Conservation (phyloP, 108 stramenopile genomes). For the Chaetoceros muelleri region DNA sequence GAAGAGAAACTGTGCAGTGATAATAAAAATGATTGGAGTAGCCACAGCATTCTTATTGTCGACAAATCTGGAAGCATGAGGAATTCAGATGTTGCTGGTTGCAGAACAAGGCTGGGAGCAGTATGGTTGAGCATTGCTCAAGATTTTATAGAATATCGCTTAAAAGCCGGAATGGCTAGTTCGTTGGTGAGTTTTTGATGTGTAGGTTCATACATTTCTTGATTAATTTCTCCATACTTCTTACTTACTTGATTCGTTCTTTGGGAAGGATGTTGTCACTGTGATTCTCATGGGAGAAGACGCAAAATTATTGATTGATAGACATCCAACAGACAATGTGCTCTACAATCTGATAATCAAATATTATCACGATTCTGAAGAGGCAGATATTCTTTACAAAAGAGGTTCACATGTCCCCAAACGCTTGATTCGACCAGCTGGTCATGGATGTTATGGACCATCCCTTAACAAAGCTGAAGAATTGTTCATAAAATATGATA, state of each 20-base stretch:
- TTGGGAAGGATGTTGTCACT: conserved; percentile 19
- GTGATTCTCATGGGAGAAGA: conserved; percentile 24
- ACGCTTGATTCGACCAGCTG: background rate
- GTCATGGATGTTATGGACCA: background rate
- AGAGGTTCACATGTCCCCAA: background rate
- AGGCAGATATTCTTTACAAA: background rate
- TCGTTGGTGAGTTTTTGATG: background rate
- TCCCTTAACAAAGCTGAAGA: background rate
- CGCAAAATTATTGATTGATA: conserved; percentile 13
- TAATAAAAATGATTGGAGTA: background rate
- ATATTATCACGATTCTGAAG: background rate
- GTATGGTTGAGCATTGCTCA: background rate
- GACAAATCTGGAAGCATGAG: background rate
- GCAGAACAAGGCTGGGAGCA: background rate
- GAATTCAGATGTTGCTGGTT: background rate
- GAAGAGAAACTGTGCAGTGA: background rate
- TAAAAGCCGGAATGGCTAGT: background rate
- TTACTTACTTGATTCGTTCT: background rate
- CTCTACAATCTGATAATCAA: conserved; percentile 3
- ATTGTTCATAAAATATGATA: background rate
- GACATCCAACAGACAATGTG: background rate
- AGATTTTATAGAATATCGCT: conserved; percentile 1
- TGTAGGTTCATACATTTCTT: background rate
- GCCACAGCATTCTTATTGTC: background rate
- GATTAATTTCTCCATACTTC: background rate